Evolutionary conservation across 306 rosid species (phyloP).

Genomic region (Pterocarpus santalinus): DNA sequence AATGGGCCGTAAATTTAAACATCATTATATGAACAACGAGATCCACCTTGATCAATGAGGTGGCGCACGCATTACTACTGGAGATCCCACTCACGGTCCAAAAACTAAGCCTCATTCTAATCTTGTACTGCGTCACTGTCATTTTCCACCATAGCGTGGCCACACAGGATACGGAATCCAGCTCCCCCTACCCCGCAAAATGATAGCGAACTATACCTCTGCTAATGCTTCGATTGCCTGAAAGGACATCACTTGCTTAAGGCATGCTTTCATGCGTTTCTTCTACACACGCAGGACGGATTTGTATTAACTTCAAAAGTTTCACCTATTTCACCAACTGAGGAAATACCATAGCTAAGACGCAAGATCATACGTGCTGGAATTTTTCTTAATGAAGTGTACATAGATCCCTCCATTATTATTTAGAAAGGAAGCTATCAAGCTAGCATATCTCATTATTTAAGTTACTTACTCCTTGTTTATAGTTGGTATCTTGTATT

Average conservation of each 20-base stretch:
- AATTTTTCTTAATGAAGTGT: not conserved
- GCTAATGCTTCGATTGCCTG: not conserved
- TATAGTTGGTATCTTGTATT: not conserved
- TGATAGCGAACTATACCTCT: not conserved
- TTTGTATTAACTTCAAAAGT: not conserved
- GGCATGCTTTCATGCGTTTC: not conserved
- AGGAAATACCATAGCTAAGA: not conserved
- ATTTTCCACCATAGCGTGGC: constrained; percentile 39
- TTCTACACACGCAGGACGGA: not conserved
- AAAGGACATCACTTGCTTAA: constrained; percentile 17
- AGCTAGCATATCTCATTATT: not conserved
- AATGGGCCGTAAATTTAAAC: not conserved
- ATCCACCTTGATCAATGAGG: constrained; percentile 22
- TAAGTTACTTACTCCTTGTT: not conserved
- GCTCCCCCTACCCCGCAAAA: not conserved
- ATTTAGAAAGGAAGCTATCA: not conserved
- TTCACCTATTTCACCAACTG: not conserved
- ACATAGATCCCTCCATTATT: not conserved
- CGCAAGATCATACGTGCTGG: not conserved
- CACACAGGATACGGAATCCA: constrained; percentile 27
- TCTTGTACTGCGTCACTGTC: not conserved
- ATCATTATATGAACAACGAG: not conserved
- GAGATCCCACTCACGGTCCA: not conserved
- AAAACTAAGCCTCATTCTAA: not conserved
- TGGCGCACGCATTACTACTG: constrained; percentile 31